Conservation (phyloP, 2,329 filamentous ascomycete species). For the Alternaria sp. region DNA sequence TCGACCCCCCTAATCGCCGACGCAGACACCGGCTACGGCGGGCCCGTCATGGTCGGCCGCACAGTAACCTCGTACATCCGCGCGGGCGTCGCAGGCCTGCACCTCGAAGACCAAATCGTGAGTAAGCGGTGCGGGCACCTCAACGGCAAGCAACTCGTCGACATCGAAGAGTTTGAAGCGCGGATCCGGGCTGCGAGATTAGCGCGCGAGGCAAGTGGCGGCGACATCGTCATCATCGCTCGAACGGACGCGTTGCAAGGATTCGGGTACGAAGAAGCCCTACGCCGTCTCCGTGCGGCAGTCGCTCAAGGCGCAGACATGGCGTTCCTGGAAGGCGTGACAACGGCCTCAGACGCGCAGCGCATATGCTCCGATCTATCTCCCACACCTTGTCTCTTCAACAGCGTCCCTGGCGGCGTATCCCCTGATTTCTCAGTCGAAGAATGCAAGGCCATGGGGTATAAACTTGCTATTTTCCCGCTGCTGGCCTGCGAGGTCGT, state of each 20-base stretch:
- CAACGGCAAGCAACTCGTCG: conserved; percentile 65
- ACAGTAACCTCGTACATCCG: conserved; percentile 61
- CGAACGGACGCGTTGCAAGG: conserved; percentile 67
- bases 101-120: conserved; percentile 69
- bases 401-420: conserved; percentile 64
- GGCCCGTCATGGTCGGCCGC: conserved; percentile 55
- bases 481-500: conserved; percentile 38
- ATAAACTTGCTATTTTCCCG: conserved; percentile 65
- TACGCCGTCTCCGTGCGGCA: conserved; percentile 59
- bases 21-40: conserved; percentile 64
- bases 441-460: conserved; percentile 63
- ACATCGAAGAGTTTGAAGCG: conserved; percentile 57
- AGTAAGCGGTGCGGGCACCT: conserved; percentile 72
- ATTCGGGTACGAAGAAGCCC: conserved; percentile 63
- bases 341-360: conserved; percentile 57
- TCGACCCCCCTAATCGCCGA: conserved; percentile 66
- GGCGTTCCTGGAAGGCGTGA: conserved; percentile 66
- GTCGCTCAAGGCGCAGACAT: conserved; percentile 64
- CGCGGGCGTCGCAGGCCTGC: conserved; percentile 64
- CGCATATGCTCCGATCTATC: conserved; percentile 56
- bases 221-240: conserved; percentile 69
- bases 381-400: conserved; percentile 61
- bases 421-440: conserved; percentile 61
- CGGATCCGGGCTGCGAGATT: conserved; percentile 63
- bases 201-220: conserved; percentile 56